These are phyloP conservation scores for Amaranthus hypochondriacus DNA, from an alignment of 148 eudicot species.

Conservation along the genomic window DNA sequence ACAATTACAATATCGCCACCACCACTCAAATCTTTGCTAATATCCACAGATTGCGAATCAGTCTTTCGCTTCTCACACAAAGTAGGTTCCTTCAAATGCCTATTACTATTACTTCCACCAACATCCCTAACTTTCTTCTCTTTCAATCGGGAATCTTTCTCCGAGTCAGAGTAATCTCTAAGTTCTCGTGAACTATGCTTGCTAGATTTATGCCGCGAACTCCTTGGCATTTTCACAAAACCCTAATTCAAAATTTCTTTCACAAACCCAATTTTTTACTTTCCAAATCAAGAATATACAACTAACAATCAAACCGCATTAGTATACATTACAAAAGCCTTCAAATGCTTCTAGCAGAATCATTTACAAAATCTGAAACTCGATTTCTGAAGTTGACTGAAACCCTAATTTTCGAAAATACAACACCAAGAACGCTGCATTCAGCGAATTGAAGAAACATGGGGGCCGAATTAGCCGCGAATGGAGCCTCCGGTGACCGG, in stretches of 20 bases:
- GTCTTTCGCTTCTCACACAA: slow-evolving; percentile 70
- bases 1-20: slow-evolving; percentile 39
- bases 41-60: slow-evolving; percentile 32
- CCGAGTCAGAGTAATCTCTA: slow-evolving; percentile 70
- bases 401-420: slow-evolving; percentile 20
- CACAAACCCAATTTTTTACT: neutral
- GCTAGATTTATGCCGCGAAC: slow-evolving; percentile 92
- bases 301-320: slow-evolving; percentile 3
- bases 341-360: neutral
- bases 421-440: neutral
- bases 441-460: neutral
- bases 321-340: neutral
- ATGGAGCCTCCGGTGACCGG: slow-evolving; percentile 21
- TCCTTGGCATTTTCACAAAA: slow-evolving; percentile 61
- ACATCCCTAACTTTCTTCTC: slow-evolving; percentile 51
- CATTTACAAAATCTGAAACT: neutral
- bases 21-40: slow-evolving; percentile 36
- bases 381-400: neutral
- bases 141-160: slow-evolving; percentile 59
- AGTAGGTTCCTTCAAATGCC: slow-evolving; percentile 49
- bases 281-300: slow-evolving; percentile 6
- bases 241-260: slow-evolving; percentile 11
- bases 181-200: slow-evolving; percentile 62
- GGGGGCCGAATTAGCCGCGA: neutral
- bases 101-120: slow-evolving; percentile 29